phyloP scores from a whole-genome alignment of 1,139 yeast genomes.

The Geotrichum fermentans region DNA sequence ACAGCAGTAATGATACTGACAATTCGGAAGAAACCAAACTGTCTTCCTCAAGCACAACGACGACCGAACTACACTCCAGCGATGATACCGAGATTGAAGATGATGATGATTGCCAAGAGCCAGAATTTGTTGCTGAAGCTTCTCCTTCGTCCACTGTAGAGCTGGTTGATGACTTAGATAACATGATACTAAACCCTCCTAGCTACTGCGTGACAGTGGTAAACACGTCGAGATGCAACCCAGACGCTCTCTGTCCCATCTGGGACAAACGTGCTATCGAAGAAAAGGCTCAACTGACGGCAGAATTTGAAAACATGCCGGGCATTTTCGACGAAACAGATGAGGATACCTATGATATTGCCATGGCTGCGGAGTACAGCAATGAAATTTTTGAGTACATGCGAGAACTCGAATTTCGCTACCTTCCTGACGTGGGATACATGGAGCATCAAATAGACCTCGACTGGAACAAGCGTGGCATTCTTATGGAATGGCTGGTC shows the following conservation, averaged over 20 bases:
- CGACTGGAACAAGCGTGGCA: slow-evolving; percentile 81
- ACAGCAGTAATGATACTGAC: slow-evolving; percentile 1
- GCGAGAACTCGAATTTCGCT: slow-evolving; percentile 65
- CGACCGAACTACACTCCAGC: background rate
- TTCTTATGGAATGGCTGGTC: slow-evolving; percentile 92
- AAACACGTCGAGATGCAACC: slow-evolving; percentile 27
- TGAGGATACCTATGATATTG: slow-evolving; percentile 85
- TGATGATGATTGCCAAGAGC: background rate
- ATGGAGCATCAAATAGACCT: slow-evolving; percentile 69
- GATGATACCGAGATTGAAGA: slow-evolving; percentile 12
- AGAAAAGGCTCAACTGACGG: slow-evolving; percentile 30
- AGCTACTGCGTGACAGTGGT: slow-evolving; percentile 7
- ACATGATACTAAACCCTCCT: background rate
- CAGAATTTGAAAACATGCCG: slow-evolving; percentile 38
- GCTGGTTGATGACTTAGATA: slow-evolving; percentile 4
- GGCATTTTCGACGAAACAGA: slow-evolving; percentile 65
- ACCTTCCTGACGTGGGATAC: slow-evolving; percentile 75
- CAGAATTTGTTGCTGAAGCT: background rate
- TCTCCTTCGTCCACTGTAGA: background rate
- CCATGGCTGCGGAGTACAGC: slow-evolving; percentile 94
- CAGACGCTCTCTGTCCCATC: slow-evolving; percentile 35
- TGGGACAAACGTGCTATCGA: slow-evolving; percentile 30
- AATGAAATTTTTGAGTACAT: slow-evolving; percentile 78
- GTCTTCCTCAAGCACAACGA: background rate
- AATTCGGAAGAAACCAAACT: background rate